Evolutionary conservation across 140 eudicot genomes (phyloP).

Genomic region (Cichorium intybus): DNA sequence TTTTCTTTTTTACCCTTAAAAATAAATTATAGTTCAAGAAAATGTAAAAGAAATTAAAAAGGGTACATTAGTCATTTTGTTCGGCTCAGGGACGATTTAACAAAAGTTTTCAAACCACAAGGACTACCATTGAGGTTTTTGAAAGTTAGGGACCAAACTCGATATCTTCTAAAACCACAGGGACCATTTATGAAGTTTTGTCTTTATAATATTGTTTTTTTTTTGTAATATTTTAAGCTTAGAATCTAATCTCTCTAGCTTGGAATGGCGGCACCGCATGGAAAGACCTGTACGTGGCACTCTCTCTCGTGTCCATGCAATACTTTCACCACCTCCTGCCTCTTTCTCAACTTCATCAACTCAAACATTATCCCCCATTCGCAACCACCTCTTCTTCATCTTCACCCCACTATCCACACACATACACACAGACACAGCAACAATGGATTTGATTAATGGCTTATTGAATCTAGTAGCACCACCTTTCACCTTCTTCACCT

Average conservation of each 20-base stretch:
- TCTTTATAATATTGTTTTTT: no score
- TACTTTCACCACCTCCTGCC: not conserved
- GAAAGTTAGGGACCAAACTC: no score
- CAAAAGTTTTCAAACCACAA: no score
- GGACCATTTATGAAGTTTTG: no score
- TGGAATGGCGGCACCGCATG: conserved; percentile 9
- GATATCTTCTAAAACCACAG: no score
- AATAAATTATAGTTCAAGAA: no score
- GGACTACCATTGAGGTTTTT: no score
- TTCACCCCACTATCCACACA: not conserved
- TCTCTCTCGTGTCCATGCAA: conserved; percentile 14
- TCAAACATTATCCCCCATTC: not conserved
- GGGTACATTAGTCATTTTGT: no score
- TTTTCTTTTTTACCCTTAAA: no score
- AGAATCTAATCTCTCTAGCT: not conserved
- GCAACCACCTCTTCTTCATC: not conserved
- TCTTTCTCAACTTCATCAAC: not conserved
- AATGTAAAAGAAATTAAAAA: no score
- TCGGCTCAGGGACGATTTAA: no score
- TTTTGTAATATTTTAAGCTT: no score
- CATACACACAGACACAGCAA: not conserved
- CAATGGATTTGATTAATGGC: conserved; percentile 45
- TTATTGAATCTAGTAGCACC: conserved; percentile 59
- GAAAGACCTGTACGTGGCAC: conserved; percentile 12
- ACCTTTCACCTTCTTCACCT: conserved; percentile 43